Evolutionary conservation across 805 yeast genomes (phyloP).

Genomic region (Schwanniomyces pseudopolymorphus): DNA sequence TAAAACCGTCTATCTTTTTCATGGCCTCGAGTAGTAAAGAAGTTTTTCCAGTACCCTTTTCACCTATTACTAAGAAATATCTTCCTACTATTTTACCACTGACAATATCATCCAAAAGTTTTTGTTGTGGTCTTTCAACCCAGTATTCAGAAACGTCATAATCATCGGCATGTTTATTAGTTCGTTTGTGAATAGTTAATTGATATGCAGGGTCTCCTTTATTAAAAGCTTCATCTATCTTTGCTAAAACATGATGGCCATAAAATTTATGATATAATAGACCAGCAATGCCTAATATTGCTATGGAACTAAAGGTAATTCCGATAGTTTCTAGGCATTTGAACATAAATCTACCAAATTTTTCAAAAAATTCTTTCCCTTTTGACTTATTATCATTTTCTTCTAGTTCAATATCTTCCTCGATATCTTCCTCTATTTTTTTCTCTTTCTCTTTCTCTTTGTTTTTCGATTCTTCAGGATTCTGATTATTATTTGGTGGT

Average conservation of each 20-base stretch:
- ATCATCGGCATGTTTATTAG: constrained; percentile 27
- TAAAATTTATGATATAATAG: constrained; percentile 66
- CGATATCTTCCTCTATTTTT: constrained; percentile 11
- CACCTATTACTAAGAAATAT: constrained; percentile 73
- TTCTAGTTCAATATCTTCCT: constrained; percentile 12
- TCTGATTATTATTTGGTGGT: constrained; percentile 3
- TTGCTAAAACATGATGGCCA: constrained; percentile 55
- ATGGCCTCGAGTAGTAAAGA: constrained; percentile 72
- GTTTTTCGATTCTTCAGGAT: constrained; percentile 11
- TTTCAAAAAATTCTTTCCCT: constrained; percentile 18
- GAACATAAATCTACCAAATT: constrained; percentile 22
- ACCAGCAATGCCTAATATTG: constrained; percentile 72
- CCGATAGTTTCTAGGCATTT: constrained; percentile 68
- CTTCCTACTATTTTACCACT: constrained; percentile 65
- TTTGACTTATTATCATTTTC: constrained; percentile 14
- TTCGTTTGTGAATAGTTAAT: constrained; percentile 51
- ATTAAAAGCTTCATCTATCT: constrained; percentile 67
- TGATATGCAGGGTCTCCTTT: constrained; percentile 65
- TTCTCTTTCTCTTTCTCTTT: constrained; percentile 7
- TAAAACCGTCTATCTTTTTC: constrained; percentile 58
- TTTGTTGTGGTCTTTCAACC: constrained; percentile 73
- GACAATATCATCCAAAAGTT: constrained; percentile 60
- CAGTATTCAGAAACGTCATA: constrained; percentile 41
- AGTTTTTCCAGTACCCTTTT: constrained; percentile 85
- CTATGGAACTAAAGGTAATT: constrained; percentile 66